Base-by-base conservation (phyloP, 1,139 yeast species). In the Blastobotrys persicus region DNA sequence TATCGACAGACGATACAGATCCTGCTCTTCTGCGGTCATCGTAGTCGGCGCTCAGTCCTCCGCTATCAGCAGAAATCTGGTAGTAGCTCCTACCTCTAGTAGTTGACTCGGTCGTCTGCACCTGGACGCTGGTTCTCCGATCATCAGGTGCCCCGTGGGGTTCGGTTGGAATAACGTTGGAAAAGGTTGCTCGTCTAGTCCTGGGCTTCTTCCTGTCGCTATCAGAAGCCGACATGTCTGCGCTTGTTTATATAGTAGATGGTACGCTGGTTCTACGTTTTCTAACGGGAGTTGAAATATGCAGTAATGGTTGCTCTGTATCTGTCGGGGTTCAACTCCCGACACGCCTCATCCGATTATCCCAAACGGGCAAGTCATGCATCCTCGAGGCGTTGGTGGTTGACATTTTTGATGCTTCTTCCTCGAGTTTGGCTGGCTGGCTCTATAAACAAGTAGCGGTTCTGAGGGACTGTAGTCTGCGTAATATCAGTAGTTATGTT, bases 111-210 rank as follows among this genome's bases (percentile, higher is more conserved):
- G 28, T 5, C 9, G 28, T 6, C 5, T 5, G 5, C 28, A 23
- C 28, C 9, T 23, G 28, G 9, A 23, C 28, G 9, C 39, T 34
- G 11, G 19, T 13, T 13, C 13, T 12, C 19, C 17, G 20, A 6
- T 34, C 39, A 4, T 13, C 19, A 12, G 39, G 17, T 12, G 12
- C 9, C 12, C 39, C 39, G 19, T 34, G 39, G 12, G 39, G 39
- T 16, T 34, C 39, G 5, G 17, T 17, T 7, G 55, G 50, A 4
- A 54, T 55, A 16, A 57, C 53, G 46, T 55, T 56, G 37, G 59
- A 54, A 44, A 58, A 58, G 7, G 61, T 58, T 3, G 60, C 48
- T 23, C 61, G 47, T 42, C 61, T 34, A 7, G 39, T 47, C 34
- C 48, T 28, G 31, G 26, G 12, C 42, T 38, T 19, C n/a, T 19